A percentile compares a stretch with the other conserved stretches of the same genome.
Conservation (phyloP, 176 grass and related monocot species). For the Themeda triandra region DNA sequence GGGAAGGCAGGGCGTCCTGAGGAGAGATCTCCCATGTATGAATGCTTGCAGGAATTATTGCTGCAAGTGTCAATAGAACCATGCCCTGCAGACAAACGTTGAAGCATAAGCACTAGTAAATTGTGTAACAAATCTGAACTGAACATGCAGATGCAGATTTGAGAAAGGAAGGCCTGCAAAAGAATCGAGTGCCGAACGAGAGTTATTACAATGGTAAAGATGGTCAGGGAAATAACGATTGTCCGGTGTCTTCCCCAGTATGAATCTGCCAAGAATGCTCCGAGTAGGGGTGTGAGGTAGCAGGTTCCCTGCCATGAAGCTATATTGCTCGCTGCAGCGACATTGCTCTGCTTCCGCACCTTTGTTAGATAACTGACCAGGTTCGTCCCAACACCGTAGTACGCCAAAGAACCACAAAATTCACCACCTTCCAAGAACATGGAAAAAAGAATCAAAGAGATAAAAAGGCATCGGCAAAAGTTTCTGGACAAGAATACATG, state of each 20-base stretch:
- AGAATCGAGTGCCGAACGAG: not conserved
- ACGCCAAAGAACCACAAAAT: slow-evolving; percentile 55
- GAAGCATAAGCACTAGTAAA: not conserved
- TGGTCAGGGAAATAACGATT: slow-evolving; percentile 36
- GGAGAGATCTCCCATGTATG: not conserved
- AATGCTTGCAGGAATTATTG: slow-evolving; percentile 8
- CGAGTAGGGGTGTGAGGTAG: slow-evolving; percentile 57
- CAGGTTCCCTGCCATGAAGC: slow-evolving; percentile 62
- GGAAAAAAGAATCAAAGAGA: not conserved
- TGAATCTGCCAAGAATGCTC: slow-evolving; percentile 73
- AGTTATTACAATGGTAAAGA: slow-evolving; percentile 49
- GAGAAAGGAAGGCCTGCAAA: not conserved
- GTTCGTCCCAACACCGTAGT: slow-evolving; percentile 54
- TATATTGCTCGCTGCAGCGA: slow-evolving; percentile 48
- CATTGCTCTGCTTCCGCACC: slow-evolving; percentile 51
- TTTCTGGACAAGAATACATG: not conserved
- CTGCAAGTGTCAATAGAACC: slow-evolving; percentile 35
- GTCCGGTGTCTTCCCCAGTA: slow-evolving; percentile 63
- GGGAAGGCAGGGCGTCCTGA: slow-evolving; percentile 29
- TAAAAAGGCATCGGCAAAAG: not conserved
- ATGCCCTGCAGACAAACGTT: slow-evolving; percentile 16
- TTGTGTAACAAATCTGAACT: not conserved
- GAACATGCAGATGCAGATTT: not conserved
- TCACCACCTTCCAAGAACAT: slow-evolving; percentile 32
- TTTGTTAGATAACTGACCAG: slow-evolving; percentile 61